Percentiles rank a stretch among this genome's conserved stretches.
Conservation (phyloP, 495 filamentous ascomycete genomes). For the Poronia punctata region DNA sequence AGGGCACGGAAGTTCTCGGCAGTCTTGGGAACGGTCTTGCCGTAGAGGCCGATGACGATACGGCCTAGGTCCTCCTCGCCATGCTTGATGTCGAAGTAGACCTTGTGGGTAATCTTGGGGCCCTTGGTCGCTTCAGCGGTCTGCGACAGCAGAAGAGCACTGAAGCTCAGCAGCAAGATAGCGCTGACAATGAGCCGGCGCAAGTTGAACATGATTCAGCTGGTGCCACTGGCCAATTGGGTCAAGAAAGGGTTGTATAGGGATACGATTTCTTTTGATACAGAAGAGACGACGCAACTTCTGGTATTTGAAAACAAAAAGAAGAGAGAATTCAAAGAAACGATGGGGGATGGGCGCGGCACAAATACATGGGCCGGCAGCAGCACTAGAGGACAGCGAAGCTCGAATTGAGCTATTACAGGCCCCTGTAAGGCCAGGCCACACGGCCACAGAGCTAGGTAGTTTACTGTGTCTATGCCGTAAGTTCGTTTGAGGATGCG, state of each 20-base stretch:
- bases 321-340: neutral
- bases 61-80: slow-evolving; percentile 78
- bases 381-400: neutral
- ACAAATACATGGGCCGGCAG: slow-evolving; percentile 3
- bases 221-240: slow-evolving; percentile 11
- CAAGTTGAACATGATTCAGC: slow-evolving; percentile 45
- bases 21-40: slow-evolving; percentile 96
- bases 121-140: slow-evolving; percentile 71
- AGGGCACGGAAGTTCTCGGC: slow-evolving; percentile 97
- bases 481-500: slow-evolving; percentile 3
- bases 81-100: slow-evolving; percentile 92
- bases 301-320: slow-evolving; percentile 2
- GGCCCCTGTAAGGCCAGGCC: slow-evolving; percentile 7
- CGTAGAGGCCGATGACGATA: slow-evolving; percentile 91
- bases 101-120: slow-evolving; percentile 94
- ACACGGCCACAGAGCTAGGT: neutral
- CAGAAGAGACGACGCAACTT: slow-evolving; percentile 4
- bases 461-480: too few species aligned
- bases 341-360: slow-evolving; percentile 5
- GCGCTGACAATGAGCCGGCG: slow-evolving; percentile 56
- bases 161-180: slow-evolving; percentile 66
- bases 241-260: slow-evolving; percentile 8
- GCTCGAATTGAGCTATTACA: slow-evolving; percentile 3
- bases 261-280: slow-evolving; percentile 2
- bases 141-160: slow-evolving; percentile 66